A percentile compares a stretch with the other conserved stretches of the same genome.
These are phyloP conservation scores for Neurospora sp. DNA, from an alignment of 495 filamentous ascomycete genomes.

Conservation along the genomic window DNA sequence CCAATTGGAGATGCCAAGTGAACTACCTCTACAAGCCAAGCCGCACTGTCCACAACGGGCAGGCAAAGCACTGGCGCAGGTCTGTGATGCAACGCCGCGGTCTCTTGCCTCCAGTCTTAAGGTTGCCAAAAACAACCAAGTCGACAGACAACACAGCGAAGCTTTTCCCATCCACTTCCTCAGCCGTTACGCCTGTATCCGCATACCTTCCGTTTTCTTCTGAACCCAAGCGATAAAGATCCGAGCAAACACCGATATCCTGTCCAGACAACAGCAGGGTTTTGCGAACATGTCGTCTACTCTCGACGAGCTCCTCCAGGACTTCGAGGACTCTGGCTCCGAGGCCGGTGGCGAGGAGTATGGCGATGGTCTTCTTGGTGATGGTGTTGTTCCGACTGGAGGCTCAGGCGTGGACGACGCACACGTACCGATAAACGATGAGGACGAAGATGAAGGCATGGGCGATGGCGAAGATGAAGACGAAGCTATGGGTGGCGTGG, in stretches of 20 bases:
- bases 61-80: not conserved
- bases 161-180: not conserved
- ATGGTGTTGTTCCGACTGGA: slow-evolving; percentile 5
- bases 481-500: slow-evolving; percentile 43
- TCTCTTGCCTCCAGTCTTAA: not conserved
- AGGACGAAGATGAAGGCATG: slow-evolving; percentile 35
- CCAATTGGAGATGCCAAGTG: not conserved
- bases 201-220: too few species aligned
- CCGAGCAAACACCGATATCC: not conserved
- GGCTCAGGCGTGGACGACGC: slow-evolving; percentile 15
- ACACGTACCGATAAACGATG: slow-evolving; percentile 33
- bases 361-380: slow-evolving; percentile 32
- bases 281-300: slow-evolving; percentile 57
- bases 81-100: not conserved
- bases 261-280: not conserved
- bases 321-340: slow-evolving; percentile 72
- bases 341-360: slow-evolving; percentile 46
- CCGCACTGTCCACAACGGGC: not conserved
- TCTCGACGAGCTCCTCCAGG: slow-evolving; percentile 74
- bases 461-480: slow-evolving; percentile 41
- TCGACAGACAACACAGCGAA: not conserved
- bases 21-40: not conserved
- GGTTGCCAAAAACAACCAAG: not conserved
- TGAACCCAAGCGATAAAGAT: not conserved
- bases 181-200: not conserved